These are phyloP conservation scores for Aspergillus carlsbadensis DNA, from an alignment of 495 filamentous ascomycete genomes.

Conservation along the genomic window DNA sequence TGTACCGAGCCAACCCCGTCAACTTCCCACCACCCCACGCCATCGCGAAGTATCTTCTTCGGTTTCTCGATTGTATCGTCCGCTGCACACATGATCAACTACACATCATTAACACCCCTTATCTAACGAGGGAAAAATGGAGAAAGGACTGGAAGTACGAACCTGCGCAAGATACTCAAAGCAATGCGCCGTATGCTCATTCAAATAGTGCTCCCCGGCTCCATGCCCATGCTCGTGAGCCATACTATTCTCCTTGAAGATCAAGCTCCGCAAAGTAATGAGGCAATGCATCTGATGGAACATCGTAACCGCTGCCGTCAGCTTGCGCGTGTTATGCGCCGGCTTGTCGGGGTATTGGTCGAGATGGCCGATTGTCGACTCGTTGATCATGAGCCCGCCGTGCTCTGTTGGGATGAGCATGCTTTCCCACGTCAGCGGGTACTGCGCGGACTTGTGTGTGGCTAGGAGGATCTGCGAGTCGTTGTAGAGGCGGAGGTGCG, in stretches of 20 bases:
- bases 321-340: background rate
- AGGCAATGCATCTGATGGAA: conserved; percentile 56
- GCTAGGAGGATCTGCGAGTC: background rate
- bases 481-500: background rate
- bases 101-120: no score
- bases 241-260: conserved; percentile 10
- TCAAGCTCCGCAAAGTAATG: conserved; percentile 12
- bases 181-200: conserved; percentile 23
- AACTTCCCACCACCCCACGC: conserved; percentile 5
- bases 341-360: background rate
- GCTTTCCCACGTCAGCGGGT: conserved; percentile 3
- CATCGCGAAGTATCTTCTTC: conserved; percentile 20
- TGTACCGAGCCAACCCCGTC: conserved; percentile 18
- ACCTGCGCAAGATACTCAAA: conserved; percentile 27
- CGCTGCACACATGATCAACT: conserved; percentile 21
- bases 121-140: background rate
- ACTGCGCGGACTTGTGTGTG: background rate
- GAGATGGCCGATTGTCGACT: background rate
- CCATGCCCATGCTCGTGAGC: background rate
- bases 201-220: background rate
- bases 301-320: conserved; percentile 32
- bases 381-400: background rate
- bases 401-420: conserved; percentile 12
- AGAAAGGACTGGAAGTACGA: background rate
- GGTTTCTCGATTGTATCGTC: conserved; percentile 30